Conservation (phyloP, 179 eudicot species). For the Amaranthus tricolor region DNA sequence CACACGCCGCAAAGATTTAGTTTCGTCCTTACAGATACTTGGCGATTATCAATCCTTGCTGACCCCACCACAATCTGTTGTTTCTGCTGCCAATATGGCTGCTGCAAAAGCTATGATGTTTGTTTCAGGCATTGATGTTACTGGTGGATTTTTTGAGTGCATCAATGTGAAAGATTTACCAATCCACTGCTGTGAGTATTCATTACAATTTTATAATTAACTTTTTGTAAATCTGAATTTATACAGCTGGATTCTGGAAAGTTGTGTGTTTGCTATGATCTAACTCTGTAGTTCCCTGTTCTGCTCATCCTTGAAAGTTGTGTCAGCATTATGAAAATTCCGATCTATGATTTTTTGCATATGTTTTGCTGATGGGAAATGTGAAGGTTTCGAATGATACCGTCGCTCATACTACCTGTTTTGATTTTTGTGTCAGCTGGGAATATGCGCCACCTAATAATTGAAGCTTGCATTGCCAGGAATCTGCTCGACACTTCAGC, state of each 20-base stretch:
- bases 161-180: conserved; percentile 63
- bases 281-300: neutral
- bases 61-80: conserved; percentile 72
- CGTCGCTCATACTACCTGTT: conserved; percentile 12
- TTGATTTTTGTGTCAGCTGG: conserved; percentile 62
- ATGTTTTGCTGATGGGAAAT: neutral
- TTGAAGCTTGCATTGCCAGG: conserved; percentile 92
- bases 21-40: conserved; percentile 74
- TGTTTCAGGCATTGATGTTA: conserved; percentile 59
- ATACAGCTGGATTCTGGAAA: neutral
- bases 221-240: conserved; percentile 2
- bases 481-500: conserved; percentile 85
- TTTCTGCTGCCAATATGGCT: conserved; percentile 77
- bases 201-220: neutral
- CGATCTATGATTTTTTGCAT: neutral
- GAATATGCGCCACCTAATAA: conserved; percentile 80
- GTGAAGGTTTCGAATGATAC: neutral
- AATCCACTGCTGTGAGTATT: conserved; percentile 68
- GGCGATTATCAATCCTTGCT: conserved; percentile 68
- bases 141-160: conserved; percentile 65
- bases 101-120: conserved; percentile 92
- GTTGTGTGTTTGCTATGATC: neutral
- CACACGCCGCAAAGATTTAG: conserved; percentile 57
- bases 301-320: neutral
- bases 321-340: conserved; percentile 4